A percentile compares a stretch with the other conserved stretches of the same genome.
Conservation (phyloP, 139 green algal species). For the Klebsormidium nitens region DNA sequence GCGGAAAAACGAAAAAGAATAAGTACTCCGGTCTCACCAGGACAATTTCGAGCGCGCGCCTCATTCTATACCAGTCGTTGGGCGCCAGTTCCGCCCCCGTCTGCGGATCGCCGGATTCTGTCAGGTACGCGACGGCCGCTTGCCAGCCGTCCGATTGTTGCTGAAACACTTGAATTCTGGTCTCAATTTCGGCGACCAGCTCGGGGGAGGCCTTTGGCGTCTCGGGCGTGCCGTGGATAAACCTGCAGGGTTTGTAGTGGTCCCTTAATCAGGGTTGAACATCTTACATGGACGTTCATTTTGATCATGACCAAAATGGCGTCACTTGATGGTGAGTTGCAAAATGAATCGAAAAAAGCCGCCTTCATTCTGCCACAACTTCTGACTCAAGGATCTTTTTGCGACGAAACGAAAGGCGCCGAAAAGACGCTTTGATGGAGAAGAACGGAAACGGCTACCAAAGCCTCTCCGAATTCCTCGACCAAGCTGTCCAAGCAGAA, state of each 20-base stretch:
- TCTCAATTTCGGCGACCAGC: conserved; percentile 37
- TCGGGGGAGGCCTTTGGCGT: conserved; percentile 52
- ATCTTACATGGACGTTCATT: no score
- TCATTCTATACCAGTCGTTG: conserved; percentile 90
- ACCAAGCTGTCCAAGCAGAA: no score
- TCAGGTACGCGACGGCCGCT: conserved; percentile 47
- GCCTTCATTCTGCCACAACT: no score
- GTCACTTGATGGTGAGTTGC: no score
- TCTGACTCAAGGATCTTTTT: no score
- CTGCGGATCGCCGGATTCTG: conserved; percentile 54
- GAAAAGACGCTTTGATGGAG: no score
- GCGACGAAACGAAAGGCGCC: no score
- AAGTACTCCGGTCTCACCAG: conserved; percentile 4
- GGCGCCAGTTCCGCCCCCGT: conserved; percentile 38
- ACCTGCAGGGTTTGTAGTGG: conserved; percentile 6
- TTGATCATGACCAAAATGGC: no score
- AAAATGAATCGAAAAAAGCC: no score
- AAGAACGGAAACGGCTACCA: no score
- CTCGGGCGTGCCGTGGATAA: conserved; percentile 63
- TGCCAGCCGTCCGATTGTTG: conserved; percentile 51
- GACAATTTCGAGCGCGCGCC: conserved; percentile 51
- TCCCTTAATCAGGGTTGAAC: no score
- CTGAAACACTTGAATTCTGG: conserved; percentile 9
- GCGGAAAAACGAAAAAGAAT: not conserved
- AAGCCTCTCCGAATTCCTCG: no score